Evolutionary conservation across 345 rosid genomes (phyloP).

Genomic region (Pseudoturritis turrita): DNA sequence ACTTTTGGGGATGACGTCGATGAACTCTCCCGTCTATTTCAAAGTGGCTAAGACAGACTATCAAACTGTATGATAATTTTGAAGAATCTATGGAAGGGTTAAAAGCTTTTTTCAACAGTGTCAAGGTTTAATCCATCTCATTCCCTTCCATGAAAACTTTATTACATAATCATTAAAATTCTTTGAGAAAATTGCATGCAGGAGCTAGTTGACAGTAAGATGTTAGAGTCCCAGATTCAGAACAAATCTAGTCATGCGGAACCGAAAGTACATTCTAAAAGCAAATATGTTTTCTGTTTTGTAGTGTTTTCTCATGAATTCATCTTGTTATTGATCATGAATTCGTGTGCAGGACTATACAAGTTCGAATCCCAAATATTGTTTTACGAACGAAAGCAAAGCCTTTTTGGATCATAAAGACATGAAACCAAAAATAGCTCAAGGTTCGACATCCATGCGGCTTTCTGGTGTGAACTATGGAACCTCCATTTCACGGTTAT

Average conservation of each 20-base stretch:
- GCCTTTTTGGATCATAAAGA: conserved; percentile 27
- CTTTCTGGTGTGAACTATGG: conserved; percentile 29
- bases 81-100: conserved; percentile 56
- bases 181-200: conserved; percentile 10
- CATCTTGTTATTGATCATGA: conserved; percentile 20
- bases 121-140: conserved; percentile 49
- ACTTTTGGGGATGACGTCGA: too few species aligned
- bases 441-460: conserved; percentile 25
- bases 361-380: conserved; percentile 22
- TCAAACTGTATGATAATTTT: conserved; percentile 56
- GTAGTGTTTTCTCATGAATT: conserved; percentile 3
- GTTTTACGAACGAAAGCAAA: conserved; percentile 26
- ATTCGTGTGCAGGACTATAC: conserved; percentile 46
- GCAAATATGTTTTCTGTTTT: neutral
- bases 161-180: conserved; percentile 2
- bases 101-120: conserved; percentile 65
- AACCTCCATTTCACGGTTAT: conserved; percentile 15
- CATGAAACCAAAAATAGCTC: conserved; percentile 11
- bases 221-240: conserved; percentile 24
- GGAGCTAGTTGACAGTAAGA: conserved; percentile 28
- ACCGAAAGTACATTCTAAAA: conserved; percentile 23
- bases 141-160: conserved; percentile 6
- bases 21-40: conserved; percentile 74
- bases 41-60: conserved; percentile 87
- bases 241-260: conserved; percentile 31